A percentile compares a stretch with the other conserved stretches of the same genome.
Conservation (phyloP, 2,329 filamentous ascomycete genomes). For the Neofusicoccum sp. region DNA sequence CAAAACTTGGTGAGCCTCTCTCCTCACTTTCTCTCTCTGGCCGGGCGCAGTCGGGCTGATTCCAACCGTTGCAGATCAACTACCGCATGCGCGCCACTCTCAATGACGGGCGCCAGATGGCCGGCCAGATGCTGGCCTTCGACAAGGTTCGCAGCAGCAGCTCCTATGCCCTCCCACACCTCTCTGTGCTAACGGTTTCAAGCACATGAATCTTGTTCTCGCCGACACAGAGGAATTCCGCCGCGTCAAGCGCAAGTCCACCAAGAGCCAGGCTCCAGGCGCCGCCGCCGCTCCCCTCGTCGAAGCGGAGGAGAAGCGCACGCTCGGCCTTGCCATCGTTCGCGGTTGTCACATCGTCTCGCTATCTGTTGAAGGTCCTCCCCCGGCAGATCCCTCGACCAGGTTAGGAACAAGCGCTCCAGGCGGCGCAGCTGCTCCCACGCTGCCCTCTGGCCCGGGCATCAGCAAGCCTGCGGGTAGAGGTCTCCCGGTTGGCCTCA, state of each 20-base stretch:
- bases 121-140: slow-evolving; percentile 96
- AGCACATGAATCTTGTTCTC: slow-evolving; percentile 99
- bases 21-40: slow-evolving; percentile 11
- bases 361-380: slow-evolving; percentile 91
- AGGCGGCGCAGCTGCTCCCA: slow-evolving; percentile 64
- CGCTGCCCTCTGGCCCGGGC: slow-evolving; percentile 78
- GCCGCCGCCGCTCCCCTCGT: slow-evolving; percentile 66
- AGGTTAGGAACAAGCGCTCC: slow-evolving; percentile 78
- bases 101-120: slow-evolving; percentile 94
- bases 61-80: slow-evolving; percentile 72
- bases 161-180: background rate
- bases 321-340: slow-evolving; percentile 91
- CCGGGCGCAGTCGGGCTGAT: slow-evolving; percentile 23
- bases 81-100: slow-evolving; percentile 98
- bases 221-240: slow-evolving; percentile 98
- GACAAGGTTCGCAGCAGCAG: slow-evolving; percentile 70
- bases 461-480: slow-evolving; percentile 89
- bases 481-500: slow-evolving; percentile 79
- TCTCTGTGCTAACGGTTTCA: slow-evolving; percentile 19
- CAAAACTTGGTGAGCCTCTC: slow-evolving; percentile 63
- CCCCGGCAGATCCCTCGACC: slow-evolving; percentile 88
- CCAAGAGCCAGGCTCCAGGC: slow-evolving; percentile 69
- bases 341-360: slow-evolving; percentile 94
- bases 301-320: slow-evolving; percentile 95
- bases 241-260: slow-evolving; percentile 81